Base-by-base conservation (phyloP, 1,284 basidiomycete species). In the Fomitopsis palustris region DNA sequence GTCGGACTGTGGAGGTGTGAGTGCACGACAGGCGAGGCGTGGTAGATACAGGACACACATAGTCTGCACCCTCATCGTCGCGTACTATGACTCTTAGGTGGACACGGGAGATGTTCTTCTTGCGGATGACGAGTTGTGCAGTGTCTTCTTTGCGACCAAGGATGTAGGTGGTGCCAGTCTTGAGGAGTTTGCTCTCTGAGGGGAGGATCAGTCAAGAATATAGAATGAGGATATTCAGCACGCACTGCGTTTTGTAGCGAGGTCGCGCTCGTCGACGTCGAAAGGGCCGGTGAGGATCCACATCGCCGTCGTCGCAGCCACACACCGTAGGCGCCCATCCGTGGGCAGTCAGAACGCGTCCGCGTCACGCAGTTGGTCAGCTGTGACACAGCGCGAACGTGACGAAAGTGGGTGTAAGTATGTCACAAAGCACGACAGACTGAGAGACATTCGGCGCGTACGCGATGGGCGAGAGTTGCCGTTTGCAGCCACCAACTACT, bases 151-250 rank as follows among this genome's bases (percentile, higher is more conserved):
- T 86, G 33, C 88, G 74, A 16, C 88, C 87, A 2, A 89, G 66
- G 0, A 65, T 47, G 59, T 87, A 84, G 17, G 73, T 75, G 45
- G 69, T 77, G 17, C 80, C 80, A 0, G 85, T 76, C 68, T 86
- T 88, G 53, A 90, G 74, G 5, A 88, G 69, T 66, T 88, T 90
- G 14, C 73, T 71, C 69, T 83, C 87, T 90, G 63, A 0, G 41
- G 53, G n/a, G 47, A 7, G 10, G 23, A 25, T 45, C 17, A 43
- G 41, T 19, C 8, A 42, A 54, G 9, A 41, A 6, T 31, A 17
- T 42, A 54, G n/a, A 43, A 47, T 29, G 41, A 42, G 8, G 35
- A 27, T 23, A 3, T 9, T 19, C 43, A 25, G 41, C 16, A 68
- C 76, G 63, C 65, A 79, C 81, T 82, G 61, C 74, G 68, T 47